phyloP scores from a whole-genome alignment of 2,329 filamentous ascomycete species.

The Epichloe uncinata region DNA sequence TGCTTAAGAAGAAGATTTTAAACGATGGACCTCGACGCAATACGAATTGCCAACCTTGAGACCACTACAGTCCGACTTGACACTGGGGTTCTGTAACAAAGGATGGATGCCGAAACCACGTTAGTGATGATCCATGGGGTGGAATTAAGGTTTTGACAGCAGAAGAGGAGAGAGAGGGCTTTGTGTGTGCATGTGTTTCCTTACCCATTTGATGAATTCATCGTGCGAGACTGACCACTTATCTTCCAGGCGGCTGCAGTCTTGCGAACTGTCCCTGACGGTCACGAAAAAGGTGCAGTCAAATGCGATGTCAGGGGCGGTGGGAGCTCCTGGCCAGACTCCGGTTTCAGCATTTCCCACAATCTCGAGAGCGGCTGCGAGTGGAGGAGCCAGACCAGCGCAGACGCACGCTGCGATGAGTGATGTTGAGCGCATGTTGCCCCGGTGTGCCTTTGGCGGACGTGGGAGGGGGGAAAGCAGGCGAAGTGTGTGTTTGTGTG shows the following conservation, averaged over 20 bases:
- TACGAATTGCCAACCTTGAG: neutral
- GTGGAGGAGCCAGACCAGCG: too few relatives aligned
- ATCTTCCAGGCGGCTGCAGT: neutral
- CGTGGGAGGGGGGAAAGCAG: too few relatives aligned
- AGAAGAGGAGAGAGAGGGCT: neutral
- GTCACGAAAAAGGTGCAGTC: too few relatives aligned
- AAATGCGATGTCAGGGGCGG: too few relatives aligned
- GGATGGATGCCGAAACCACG: neutral
- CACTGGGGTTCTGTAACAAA: neutral
- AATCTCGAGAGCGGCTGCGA: too few relatives aligned
- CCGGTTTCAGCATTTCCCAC: too few relatives aligned
- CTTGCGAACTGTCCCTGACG: neutral
- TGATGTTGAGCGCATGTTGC: too few relatives aligned
- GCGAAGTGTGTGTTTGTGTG: too few relatives aligned
- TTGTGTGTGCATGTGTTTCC: neutral
- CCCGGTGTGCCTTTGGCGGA: too few relatives aligned
- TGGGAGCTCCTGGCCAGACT: too few relatives aligned
- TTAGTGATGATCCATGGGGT: neutral
- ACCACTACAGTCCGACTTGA: neutral
- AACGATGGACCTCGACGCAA: neutral
- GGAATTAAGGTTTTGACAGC: neutral
- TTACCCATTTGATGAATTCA: neutral
- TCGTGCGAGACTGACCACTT: neutral
- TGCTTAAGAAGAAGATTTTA: neutral
- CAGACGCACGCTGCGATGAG: too few relatives aligned